Evolutionary conservation across 176 grass and related monocot species (phyloP), one percentile per base, ranked within the genome.

Genomic region (Secale cereale): DNA sequence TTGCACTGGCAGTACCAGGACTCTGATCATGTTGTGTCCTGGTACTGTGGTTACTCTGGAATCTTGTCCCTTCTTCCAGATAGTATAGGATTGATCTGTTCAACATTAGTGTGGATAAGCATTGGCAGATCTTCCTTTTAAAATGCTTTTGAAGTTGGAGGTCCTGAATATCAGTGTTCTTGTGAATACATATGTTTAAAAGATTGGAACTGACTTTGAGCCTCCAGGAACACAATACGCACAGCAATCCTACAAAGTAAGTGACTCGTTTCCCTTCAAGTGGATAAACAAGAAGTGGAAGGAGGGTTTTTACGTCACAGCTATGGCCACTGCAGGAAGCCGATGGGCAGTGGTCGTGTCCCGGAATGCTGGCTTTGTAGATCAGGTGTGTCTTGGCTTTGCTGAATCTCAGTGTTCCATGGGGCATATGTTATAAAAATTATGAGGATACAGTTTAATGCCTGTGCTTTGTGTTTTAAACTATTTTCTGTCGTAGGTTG

Each of bases 211-310:
- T 81, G 57, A 87, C 56, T 92, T 90, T 86, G 59, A 67, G 27
- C 30, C 74, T 86, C 65, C 59, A 98, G 92, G 95, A 59, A 95
- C 92, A 50, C 95, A 89, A 90, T 95, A 93, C 80, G 86, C 90
- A 54, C 95, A 98, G 72, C 95, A 98, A 78, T 98, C 95, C 3
- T 98, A 98, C 70, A 98, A 98, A 90, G 95, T 98, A 72, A 93
- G 90, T 1, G 95, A 98, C 23, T 91, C 95, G 36, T 98, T 98
- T 87, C 95, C 95, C 15, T 98, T 86, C 79, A 98, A 98, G 82
- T 98, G 95, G 95, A 98, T 97, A 91, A 98, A 93, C 87, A 98
- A 94, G 85, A 94, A 94, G 80, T 98, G 92, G 95, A 98, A 93
- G 89, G 95, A 98, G 68, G 91, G 89, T 31, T 98, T 98, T 63